Conservation (phyloP, 1,284 basidiomycete genomes). For the Cutaneotrichosporon sp. region DNA sequence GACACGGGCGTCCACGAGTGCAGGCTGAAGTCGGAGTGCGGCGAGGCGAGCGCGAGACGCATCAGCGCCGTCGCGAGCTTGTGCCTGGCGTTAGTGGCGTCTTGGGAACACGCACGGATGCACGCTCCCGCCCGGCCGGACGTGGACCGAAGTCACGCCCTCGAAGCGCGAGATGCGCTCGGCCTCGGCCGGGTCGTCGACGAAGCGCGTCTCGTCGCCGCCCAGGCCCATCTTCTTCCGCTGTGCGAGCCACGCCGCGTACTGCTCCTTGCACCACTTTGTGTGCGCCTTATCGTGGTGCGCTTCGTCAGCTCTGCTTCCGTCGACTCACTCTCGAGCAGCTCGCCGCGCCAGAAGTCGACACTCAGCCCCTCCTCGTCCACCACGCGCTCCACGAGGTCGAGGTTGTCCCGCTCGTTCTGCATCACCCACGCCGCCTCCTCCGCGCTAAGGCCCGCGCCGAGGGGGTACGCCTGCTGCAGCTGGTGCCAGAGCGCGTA, state of each 20-base stretch:
- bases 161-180: constrained; percentile 28
- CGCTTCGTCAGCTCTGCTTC: constrained; percentile 13
- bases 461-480: constrained; percentile 22
- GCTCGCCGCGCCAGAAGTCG: constrained; percentile 37
- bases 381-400: constrained; percentile 27
- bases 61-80: constrained; percentile 35
- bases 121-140: constrained; percentile 28
- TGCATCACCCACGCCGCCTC: constrained; percentile 30
- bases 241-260: constrained; percentile 26
- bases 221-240: constrained; percentile 23
- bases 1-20: constrained; percentile 34
- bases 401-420: constrained; percentile 37
- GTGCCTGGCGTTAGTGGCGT: constrained; percentile 21
- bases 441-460: constrained; percentile 13
- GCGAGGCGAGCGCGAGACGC: constrained; percentile 23
- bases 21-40: constrained; percentile 20
- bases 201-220: constrained; percentile 26
- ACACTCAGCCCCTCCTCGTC: constrained; percentile 27
- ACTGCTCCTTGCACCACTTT: constrained; percentile 12
- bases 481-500: constrained; percentile 22
- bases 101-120: constrained; percentile 23
- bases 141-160: constrained; percentile 25
- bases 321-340: constrained; percentile 27
- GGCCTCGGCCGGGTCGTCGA: constrained; percentile 36
- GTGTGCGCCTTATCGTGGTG: constrained; percentile 25